Base-by-base conservation (phyloP, 345 rosid species). In the Erucastrum elatum region DNA sequence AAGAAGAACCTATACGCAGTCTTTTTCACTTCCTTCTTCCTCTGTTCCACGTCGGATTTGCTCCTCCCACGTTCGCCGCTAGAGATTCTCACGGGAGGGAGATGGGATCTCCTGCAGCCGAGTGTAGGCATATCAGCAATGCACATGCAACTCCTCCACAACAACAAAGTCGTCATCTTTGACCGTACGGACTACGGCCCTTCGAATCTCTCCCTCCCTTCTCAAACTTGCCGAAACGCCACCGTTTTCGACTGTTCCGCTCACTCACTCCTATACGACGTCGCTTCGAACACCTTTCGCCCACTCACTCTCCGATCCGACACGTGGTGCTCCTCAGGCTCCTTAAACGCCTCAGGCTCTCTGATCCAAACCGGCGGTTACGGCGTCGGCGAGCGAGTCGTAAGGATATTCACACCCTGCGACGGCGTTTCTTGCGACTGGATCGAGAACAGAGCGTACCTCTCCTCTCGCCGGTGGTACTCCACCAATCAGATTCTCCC, bases 311-410 rank as follows among this genome's bases (percentile, higher is more conserved):
- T 92, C 39, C 86, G 73, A 8, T 90, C 87, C 6, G 97, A 94
- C 75, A 85, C 92, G 13, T 94, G 97, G 97, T 91, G 98, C 84
- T 94, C 98, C 0, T 94, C 98, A 0, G 98, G 97, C 0, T 84
- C 98, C 0, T 79, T 90, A 13, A 83, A 86, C 53, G 86, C 93
- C 0, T 74, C 88, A 5, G 98, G 98, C 30, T 87, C 94, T 2
- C 82, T 90, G 0, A 77, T 92, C 74, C 98, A 94, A 49, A 91
- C 93, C 1, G 98, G 98, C 16, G 98, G 98, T 2, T 92, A 55
- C 81, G 88, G 89, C 8, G 87, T 85, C 12, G 98, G 98, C 0
- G 92, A 91, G 26, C 87, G 41, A 16, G 84, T 76, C 0, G 78
- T 89, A 8, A 90, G 98, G 0, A 49, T 75, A 2, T 91, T 90